Conservation (phyloP, 495 filamentous ascomycete species). For the Neurospora sublineolata region DNA sequence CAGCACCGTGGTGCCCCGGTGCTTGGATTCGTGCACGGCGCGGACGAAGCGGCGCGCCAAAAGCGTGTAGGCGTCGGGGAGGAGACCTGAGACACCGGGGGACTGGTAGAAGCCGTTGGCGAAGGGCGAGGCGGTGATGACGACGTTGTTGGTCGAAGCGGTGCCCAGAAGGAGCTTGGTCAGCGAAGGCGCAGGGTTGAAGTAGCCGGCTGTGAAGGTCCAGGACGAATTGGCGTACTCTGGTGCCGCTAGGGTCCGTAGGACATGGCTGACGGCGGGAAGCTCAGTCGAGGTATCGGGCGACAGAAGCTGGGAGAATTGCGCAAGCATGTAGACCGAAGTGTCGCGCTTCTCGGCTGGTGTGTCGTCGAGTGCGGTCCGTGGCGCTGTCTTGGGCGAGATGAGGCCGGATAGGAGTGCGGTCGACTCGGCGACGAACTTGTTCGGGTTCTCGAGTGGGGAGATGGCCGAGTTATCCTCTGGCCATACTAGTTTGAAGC, state of each 20-base stretch:
- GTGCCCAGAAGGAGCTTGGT: constrained; percentile 68
- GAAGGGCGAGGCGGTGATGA: constrained; percentile 86
- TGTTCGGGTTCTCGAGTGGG: constrained; percentile 55
- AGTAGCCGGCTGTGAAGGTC: constrained; percentile 97
- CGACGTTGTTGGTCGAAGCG: constrained; percentile 53
- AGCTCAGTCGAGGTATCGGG: constrained; percentile 81
- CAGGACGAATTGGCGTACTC: constrained; percentile 58
- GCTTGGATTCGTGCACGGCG: constrained; percentile 48
- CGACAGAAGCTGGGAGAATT: constrained; percentile 72
- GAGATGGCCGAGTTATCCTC: constrained; percentile 55
- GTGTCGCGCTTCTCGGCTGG: constrained; percentile 40
- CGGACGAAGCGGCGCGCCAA: constrained; percentile 74
- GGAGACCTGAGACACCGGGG: constrained; percentile 73
- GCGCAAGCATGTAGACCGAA: constrained; percentile 71
- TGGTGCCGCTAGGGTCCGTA: constrained; percentile 50
- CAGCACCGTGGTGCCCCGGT: constrained; percentile 52
- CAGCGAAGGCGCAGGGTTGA: constrained; percentile 81
- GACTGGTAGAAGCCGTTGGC: constrained; percentile 96
- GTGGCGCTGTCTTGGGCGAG: constrained; percentile 16
- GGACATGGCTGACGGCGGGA: constrained; percentile 60
- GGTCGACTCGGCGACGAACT: constrained; percentile 58
- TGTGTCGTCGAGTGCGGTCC: constrained; percentile 11
- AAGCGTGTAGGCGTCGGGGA: constrained; percentile 84
- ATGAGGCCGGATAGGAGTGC: constrained; percentile 55
- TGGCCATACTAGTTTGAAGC: constrained; percentile 73